A percentile compares a stretch with the other conserved stretches of the same genome.
Evolutionary conservation across 176 grass and related monocot genomes (phyloP).

Genomic region (Lolium rigidum): DNA sequence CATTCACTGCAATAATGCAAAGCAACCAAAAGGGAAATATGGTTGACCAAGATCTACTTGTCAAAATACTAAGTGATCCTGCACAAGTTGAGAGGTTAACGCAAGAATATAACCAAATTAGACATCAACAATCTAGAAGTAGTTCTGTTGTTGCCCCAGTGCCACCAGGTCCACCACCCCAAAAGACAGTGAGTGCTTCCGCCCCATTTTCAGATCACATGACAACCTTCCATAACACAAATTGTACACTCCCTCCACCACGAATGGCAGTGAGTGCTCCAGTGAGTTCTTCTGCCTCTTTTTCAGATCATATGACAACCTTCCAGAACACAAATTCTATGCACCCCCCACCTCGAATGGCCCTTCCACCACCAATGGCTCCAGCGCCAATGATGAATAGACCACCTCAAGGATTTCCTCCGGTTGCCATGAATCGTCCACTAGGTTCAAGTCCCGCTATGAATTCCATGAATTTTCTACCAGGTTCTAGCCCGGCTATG

Average conservation of each 20-base stretch:
- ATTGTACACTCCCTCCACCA: slow-evolving; percentile 32
- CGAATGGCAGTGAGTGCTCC: neutral
- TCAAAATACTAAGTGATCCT: slow-evolving; percentile 92
- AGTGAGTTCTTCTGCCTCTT: neutral
- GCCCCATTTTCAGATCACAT: slow-evolving; percentile 36
- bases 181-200: slow-evolving; percentile 24
- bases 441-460: slow-evolving; percentile 37
- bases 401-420: slow-evolving; percentile 43
- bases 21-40: slow-evolving; percentile 77
- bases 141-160: slow-evolving; percentile 45
- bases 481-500: neutral
- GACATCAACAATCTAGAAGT: slow-evolving; percentile 50
- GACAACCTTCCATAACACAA: slow-evolving; percentile 40
- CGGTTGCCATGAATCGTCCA: slow-evolving; percentile 42
- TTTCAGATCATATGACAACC: slow-evolving; percentile 39
- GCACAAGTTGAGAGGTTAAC: slow-evolving; percentile 74
- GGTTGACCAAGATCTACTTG: slow-evolving; percentile 80
- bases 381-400: slow-evolving; percentile 36
- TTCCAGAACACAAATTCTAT: slow-evolving; percentile 38
- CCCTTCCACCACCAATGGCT: slow-evolving; percentile 14
- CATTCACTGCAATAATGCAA: slow-evolving; percentile 85
- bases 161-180: slow-evolving; percentile 29
- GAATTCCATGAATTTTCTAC: neutral
- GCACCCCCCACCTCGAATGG: slow-evolving; percentile 35
- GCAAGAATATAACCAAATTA: slow-evolving; percentile 60